phyloP scores from a whole-genome alignment of 1,284 basidiomycete genomes.

The Tilletia walkeri region DNA sequence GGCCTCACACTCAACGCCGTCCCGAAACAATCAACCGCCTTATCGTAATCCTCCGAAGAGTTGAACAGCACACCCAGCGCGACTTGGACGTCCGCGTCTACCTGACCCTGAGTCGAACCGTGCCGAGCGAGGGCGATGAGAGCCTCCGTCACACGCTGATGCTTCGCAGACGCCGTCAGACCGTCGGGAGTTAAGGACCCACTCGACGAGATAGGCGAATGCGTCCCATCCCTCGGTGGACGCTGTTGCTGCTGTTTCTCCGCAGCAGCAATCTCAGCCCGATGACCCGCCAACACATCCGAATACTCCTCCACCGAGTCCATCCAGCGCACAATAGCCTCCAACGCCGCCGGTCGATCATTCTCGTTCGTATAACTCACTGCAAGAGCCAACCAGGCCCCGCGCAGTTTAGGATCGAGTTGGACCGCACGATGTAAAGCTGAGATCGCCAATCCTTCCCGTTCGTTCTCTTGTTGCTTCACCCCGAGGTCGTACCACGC shows the following conservation, averaged over 20 bases:
- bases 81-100: constrained; percentile 86
- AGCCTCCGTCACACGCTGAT: constrained; percentile 48
- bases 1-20: constrained; percentile 83
- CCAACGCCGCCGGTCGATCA: constrained; percentile 68
- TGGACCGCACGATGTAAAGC: constrained; percentile 79
- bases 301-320: constrained; percentile 58
- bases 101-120: constrained; percentile 26
- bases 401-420: constrained; percentile 65
- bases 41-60: constrained; percentile 79
- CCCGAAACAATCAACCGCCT: constrained; percentile 90
- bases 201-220: not conserved
- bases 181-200: not conserved
- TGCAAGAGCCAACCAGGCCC: constrained; percentile 85
- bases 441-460: constrained; percentile 83
- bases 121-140: constrained; percentile 57
- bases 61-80: constrained; percentile 92
- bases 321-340: constrained; percentile 82
- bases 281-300: constrained; percentile 56
- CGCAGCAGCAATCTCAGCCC: constrained; percentile 56
- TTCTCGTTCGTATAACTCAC: constrained; percentile 91
- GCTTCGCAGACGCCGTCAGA: constrained; percentile 29
- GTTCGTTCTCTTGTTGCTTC: constrained; percentile 97
- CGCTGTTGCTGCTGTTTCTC: constrained; percentile 21
- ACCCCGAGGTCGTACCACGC: constrained; percentile 92
- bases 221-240: constrained; percentile 18